Evolutionary conservation across 352 stramenopile genomes (phyloP).

Genomic region (Globisporangium mamillatum): DNA sequence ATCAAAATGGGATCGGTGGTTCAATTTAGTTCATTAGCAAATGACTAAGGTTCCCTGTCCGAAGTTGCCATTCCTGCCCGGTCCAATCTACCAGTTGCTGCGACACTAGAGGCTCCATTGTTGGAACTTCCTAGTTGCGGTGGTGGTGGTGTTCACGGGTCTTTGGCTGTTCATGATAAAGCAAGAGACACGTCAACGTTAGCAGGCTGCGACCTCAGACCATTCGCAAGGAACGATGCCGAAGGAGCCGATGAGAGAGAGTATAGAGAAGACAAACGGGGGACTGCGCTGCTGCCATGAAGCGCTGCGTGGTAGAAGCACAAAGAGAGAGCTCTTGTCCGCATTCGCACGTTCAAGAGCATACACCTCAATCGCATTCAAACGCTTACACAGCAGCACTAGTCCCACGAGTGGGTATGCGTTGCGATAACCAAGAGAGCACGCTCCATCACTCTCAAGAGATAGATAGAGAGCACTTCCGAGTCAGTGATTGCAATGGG

Average conservation of each 20-base stretch:
- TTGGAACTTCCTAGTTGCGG: conserved; percentile 58
- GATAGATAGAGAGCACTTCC: not conserved
- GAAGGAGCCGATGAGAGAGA: conserved; percentile 50
- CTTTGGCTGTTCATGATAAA: conserved; percentile 47
- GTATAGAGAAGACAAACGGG: not conserved
- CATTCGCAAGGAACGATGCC: conserved; percentile 21
- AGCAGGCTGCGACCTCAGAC: conserved; percentile 39
- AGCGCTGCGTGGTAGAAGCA: not conserved
- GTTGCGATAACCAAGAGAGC: conserved; percentile 10
- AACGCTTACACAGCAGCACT: conserved; percentile 2
- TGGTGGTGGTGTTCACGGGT: conserved; percentile 73
- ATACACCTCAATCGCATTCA: not conserved
- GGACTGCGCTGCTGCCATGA: not conserved
- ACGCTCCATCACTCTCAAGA: not conserved
- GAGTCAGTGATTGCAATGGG: conserved; percentile 46
- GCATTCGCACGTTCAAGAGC: conserved; percentile 1
- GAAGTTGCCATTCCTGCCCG: conserved; percentile 18
- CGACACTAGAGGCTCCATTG: conserved; percentile 12
- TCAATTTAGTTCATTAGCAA: conserved; percentile 14
- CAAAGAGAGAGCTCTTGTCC: not conserved
- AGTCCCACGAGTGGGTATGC: not conserved
- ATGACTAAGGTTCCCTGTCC: conserved; percentile 10
- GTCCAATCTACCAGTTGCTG: conserved; percentile 18
- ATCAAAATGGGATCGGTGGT: conserved; percentile 31
- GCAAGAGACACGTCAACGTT: conserved; percentile 13